These are phyloP conservation scores for Lentinula guzmanii DNA, from an alignment of 768 basidiomycete genomes.

Conservation along the genomic window DNA sequence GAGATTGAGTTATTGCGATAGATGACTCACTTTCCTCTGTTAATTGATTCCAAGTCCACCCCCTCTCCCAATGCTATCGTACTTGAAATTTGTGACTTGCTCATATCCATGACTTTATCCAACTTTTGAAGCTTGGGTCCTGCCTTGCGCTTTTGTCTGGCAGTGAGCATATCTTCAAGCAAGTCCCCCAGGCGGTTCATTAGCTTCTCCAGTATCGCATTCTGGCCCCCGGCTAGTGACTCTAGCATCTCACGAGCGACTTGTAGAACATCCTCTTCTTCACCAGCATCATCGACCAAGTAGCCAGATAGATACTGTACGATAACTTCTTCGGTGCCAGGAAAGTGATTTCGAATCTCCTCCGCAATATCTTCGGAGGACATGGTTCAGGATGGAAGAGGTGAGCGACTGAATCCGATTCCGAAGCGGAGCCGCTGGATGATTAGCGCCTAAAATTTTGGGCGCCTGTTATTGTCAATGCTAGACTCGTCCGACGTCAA, in stretches of 20 bases:
- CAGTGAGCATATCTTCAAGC: slow-evolving; percentile 57
- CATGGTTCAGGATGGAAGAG: slow-evolving; percentile 29
- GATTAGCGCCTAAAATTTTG: too few relatives aligned
- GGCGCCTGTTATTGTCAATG: too few relatives aligned
- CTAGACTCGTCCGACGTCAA: too few relatives aligned
- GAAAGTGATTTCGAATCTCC: slow-evolving; percentile 64
- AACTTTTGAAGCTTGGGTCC: slow-evolving; percentile 68
- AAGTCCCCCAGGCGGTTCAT: slow-evolving; percentile 59
- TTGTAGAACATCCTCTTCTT: slow-evolving; percentile 83
- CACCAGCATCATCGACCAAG: slow-evolving; percentile 82
- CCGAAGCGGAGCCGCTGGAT: too few relatives aligned
- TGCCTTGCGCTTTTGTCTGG: slow-evolving; percentile 49
- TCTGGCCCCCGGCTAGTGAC: slow-evolving; percentile 63
- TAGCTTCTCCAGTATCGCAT: slow-evolving; percentile 57
- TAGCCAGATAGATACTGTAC: slow-evolving; percentile 86
- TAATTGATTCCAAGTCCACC: slow-evolving; percentile 86
- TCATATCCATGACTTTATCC: slow-evolving; percentile 87
- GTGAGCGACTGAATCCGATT: too few relatives aligned
- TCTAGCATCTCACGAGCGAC: slow-evolving; percentile 68
- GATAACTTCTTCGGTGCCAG: slow-evolving; percentile 78
- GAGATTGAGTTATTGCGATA: background rate
- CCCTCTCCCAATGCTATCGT: slow-evolving; percentile 78
- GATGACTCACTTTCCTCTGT: slow-evolving; percentile 80
- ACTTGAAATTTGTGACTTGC: slow-evolving; percentile 71
- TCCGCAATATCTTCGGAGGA: slow-evolving; percentile 73